Evolutionary conservation across 2,329 filamentous ascomycete genomes (phyloP).

Genomic region (Penicillium sclerotiorum): DNA sequence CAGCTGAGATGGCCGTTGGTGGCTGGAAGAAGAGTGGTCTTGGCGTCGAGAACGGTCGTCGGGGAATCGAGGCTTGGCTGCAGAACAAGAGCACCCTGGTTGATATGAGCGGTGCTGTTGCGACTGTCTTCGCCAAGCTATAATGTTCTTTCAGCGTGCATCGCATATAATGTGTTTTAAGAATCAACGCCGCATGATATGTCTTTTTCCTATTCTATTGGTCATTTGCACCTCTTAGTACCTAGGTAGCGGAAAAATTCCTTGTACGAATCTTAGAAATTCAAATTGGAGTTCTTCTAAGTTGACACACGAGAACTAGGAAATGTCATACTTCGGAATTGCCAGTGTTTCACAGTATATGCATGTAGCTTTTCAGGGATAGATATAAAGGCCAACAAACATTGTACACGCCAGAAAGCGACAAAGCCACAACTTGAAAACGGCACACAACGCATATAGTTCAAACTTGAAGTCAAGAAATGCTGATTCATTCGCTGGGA

Average conservation of each 20-base stretch:
- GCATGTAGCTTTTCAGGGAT: no score
- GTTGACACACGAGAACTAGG: no score
- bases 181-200: not conserved
- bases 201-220: not conserved
- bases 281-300: no score
- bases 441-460: not conserved
- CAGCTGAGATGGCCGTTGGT: constrained; percentile 88
- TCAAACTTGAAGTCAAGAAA: not conserved
- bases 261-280: no score
- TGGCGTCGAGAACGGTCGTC: constrained; percentile 81
- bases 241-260: no score
- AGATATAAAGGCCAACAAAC: no score
- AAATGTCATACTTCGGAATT: no score
- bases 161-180: constrained; percentile 3
- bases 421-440: no score
- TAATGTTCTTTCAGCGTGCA: constrained; percentile 36
- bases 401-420: no score
- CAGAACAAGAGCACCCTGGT: constrained; percentile 86
- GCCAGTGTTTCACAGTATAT: no score
- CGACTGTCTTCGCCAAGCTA: constrained; percentile 73
- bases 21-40: constrained; percentile 91
- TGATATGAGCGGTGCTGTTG: constrained; percentile 72
- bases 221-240: no score
- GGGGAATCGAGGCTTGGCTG: constrained; percentile 79
- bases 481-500: not conserved